Conservation (phyloP, 345 rosid species). For the Conringia planisiliqua region DNA sequence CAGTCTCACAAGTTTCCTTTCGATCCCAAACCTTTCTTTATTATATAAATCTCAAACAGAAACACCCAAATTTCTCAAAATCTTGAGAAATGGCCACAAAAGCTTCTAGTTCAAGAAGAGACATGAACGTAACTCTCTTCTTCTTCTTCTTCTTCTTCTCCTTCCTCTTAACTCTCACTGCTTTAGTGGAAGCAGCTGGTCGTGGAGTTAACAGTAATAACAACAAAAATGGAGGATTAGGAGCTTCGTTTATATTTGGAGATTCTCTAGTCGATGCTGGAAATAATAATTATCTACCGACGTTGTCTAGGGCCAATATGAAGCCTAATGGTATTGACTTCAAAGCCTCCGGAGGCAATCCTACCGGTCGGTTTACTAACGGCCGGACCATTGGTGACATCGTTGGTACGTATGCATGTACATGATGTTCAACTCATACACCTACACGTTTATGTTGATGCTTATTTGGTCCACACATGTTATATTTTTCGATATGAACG, state of each 20-base stretch:
- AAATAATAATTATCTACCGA: constrained; percentile 65
- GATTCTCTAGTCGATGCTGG: constrained; percentile 80
- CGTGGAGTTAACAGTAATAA: constrained; percentile 24
- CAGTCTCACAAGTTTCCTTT: constrained; percentile 27
- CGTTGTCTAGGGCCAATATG: constrained; percentile 64
- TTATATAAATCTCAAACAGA: constrained; percentile 16
- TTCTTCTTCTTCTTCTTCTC: background rate
- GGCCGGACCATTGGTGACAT: constrained; percentile 79
- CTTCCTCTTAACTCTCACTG: background rate
- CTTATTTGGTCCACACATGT: background rate
- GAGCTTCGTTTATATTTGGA: constrained; percentile 69
- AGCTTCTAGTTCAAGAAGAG: constrained; percentile 6
- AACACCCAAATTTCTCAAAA: constrained; percentile 1
- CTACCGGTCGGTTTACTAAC: constrained; percentile 79
- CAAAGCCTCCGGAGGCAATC: constrained; percentile 41
- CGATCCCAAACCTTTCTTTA: background rate
- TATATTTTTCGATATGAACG: background rate
- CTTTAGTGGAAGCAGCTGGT: constrained; percentile 27
- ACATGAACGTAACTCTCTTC: background rate
- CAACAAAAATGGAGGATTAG: constrained; percentile 32
- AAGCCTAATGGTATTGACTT: constrained; percentile 73
- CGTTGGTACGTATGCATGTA: constrained; percentile 57
- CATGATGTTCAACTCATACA: too few species aligned
- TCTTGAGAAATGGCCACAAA: constrained; percentile 7
- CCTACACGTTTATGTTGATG: background rate